Percentiles rank a stretch among this genome's conserved stretches.
Evolutionary conservation across 2,329 filamentous ascomycete genomes (phyloP).

Genomic region (Penicillium sp.): DNA sequence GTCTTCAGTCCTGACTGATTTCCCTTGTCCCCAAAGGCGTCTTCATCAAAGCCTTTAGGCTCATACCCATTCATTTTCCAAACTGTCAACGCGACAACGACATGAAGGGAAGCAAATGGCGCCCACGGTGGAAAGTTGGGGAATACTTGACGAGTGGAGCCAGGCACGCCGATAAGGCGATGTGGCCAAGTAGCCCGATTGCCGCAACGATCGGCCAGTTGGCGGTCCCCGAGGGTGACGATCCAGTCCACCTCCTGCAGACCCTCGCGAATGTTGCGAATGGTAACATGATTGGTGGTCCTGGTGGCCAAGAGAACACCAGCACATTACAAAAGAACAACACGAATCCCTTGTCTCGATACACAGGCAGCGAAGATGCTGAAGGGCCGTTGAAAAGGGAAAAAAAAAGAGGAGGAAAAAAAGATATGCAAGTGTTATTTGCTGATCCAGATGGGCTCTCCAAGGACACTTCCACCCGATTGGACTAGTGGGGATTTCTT

Average conservation of each 20-base stretch:
- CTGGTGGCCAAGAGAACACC: too few relatives aligned
- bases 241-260: too few relatives aligned
- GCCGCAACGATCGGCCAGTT: constrained; percentile 5
- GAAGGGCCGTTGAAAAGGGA: constrained; percentile 16
- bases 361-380: constrained; percentile 11
- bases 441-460: too few relatives aligned
- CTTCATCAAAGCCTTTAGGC: constrained; percentile 65
- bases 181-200: constrained; percentile 26
- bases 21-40: constrained; percentile 68
- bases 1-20: constrained; percentile 60
- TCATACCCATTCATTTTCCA: constrained; percentile 71
- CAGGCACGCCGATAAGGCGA: constrained; percentile 18
- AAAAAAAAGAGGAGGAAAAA: constrained; percentile 12
- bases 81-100: constrained; percentile 15
- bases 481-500: too few relatives aligned
- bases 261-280: constrained; percentile 1
- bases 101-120: constrained; percentile 20
- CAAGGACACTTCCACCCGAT: too few relatives aligned
- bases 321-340: too few relatives aligned
- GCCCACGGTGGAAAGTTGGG: constrained; percentile 9
- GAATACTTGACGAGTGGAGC: constrained; percentile 13
- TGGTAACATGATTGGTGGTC: neutral
- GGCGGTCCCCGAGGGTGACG: neutral
- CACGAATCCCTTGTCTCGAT: neutral
- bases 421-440: constrained; percentile 14